These are phyloP conservation scores for Beauveria sp. DNA, from an alignment of 2,329 filamentous ascomycete species.

Conservation along the genomic window DNA sequence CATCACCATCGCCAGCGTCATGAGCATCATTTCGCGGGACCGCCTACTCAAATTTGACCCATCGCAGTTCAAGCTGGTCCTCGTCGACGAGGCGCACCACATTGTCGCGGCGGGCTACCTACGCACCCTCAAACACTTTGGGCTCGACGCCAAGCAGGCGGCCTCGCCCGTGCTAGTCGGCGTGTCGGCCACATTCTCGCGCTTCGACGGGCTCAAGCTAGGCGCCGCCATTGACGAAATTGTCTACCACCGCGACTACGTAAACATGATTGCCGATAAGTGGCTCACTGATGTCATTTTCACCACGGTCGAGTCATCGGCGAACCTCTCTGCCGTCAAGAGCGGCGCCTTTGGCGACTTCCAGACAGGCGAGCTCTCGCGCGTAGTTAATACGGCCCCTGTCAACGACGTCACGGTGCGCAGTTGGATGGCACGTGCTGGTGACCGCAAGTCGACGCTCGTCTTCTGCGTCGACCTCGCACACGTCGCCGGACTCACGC, in stretches of 20 bases:
- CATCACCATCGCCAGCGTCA: slow-evolving; percentile 87
- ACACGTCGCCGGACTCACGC: slow-evolving; percentile 70
- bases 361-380: slow-evolving; percentile 65
- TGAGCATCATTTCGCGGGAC: slow-evolving; percentile 70
- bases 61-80: slow-evolving; percentile 70
- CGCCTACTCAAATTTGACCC: slow-evolving; percentile 81
- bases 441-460: slow-evolving; percentile 70
- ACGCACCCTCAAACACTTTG: slow-evolving; percentile 69
- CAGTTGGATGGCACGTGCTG: slow-evolving; percentile 74
- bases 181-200: slow-evolving; percentile 72
- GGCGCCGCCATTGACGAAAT: slow-evolving; percentile 88
- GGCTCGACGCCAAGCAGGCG: slow-evolving; percentile 43
- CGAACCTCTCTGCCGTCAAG: slow-evolving; percentile 65
- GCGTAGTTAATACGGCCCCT: slow-evolving; percentile 71
- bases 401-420: slow-evolving; percentile 80
- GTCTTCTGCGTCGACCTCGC: slow-evolving; percentile 90
- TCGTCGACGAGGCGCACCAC: slow-evolving; percentile 96
- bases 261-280: slow-evolving; percentile 70
- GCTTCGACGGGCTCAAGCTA: slow-evolving; percentile 76
- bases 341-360: slow-evolving; percentile 66
- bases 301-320: slow-evolving; percentile 80
- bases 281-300: slow-evolving; percentile 92
- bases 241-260: slow-evolving; percentile 77
- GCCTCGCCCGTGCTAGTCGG: slow-evolving; percentile 65
- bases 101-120: slow-evolving; percentile 82